phyloP scores from a whole-genome alignment of 1,284 basidiomycete genomes.

The Mycena sp. region DNA sequence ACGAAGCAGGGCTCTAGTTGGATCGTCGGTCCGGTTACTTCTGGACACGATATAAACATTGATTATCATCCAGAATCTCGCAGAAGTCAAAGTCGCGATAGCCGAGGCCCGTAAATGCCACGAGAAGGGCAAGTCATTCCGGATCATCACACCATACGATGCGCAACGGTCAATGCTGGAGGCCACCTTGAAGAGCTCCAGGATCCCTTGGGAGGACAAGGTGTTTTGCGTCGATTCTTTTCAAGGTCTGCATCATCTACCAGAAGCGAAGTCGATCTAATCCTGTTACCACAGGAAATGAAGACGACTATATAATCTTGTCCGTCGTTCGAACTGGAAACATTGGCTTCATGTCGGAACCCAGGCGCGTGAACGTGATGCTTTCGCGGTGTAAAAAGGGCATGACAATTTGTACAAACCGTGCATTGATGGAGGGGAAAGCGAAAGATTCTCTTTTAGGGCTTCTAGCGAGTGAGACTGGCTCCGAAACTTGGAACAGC shows the following conservation, averaged over 20 bases:
- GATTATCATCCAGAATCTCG: slow-evolving; percentile 51
- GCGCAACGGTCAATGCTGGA: slow-evolving; percentile 58
- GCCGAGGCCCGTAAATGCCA: slow-evolving; percentile 47
- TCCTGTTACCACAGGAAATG: slow-evolving; percentile 52
- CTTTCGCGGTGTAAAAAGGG: slow-evolving; percentile 65
- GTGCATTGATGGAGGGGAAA: slow-evolving; percentile 52
- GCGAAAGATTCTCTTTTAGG: slow-evolving; percentile 24
- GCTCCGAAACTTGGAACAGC: too few species aligned
- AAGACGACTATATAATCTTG: slow-evolving; percentile 67
- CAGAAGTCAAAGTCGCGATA: slow-evolving; percentile 48
- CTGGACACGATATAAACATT: background rate
- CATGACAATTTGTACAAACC: slow-evolving; percentile 64
- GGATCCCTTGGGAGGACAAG: slow-evolving; percentile 54
- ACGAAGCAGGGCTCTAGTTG: slow-evolving; percentile 46
- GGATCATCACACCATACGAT: slow-evolving; percentile 69
- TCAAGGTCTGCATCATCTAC: slow-evolving; percentile 58
- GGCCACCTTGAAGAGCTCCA: slow-evolving; percentile 44
- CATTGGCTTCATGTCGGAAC: slow-evolving; percentile 58
- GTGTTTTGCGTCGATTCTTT: slow-evolving; percentile 69
- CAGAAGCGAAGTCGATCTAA: too few species aligned
- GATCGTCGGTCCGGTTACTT: slow-evolving; percentile 43
- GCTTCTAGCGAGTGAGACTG: slow-evolving; percentile 3
- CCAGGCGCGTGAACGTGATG: slow-evolving; percentile 73
- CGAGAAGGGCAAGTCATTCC: slow-evolving; percentile 43
- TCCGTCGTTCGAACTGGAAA: slow-evolving; percentile 60